Evolutionary conservation across 805 yeast genomes (phyloP).

Genomic region (Teunomyces atbi): DNA sequence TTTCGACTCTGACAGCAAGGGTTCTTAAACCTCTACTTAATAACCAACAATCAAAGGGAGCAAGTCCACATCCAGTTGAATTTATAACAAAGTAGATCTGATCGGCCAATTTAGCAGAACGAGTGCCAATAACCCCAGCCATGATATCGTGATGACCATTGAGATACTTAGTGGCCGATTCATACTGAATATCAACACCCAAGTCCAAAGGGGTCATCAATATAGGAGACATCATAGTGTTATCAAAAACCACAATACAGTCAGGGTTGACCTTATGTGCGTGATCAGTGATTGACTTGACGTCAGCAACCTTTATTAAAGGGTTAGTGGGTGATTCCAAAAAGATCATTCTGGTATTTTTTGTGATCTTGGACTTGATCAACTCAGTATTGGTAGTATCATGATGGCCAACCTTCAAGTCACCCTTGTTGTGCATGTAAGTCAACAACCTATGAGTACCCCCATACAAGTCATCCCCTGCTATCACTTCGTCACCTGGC

Average conservation of each 20-base stretch:
- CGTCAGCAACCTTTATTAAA: conserved; percentile 81
- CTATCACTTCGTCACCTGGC: conserved; percentile 89
- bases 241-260: conserved; percentile 79
- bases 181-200: conserved; percentile 90
- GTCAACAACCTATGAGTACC: conserved; percentile 87
- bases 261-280: conserved; percentile 70
- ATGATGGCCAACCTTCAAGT: conserved; percentile 66
- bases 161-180: conserved; percentile 87
- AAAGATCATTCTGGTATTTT: conserved; percentile 70
- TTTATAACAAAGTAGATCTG: conserved; percentile 74
- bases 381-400: conserved; percentile 75
- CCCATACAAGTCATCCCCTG: conserved; percentile 94
- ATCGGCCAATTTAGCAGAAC: conserved; percentile 62
- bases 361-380: conserved; percentile 54
- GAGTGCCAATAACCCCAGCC: conserved; percentile 89
- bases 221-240: conserved; percentile 95
- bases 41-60: conserved; percentile 93
- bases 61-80: conserved; percentile 86
- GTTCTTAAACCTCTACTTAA: conserved; percentile 87
- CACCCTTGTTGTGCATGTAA: conserved; percentile 61
- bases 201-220: conserved; percentile 80
- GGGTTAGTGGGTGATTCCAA: conserved; percentile 95
- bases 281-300: conserved; percentile 59
- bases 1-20: conserved; percentile 77
- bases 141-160: conserved; percentile 95